These are phyloP conservation scores for Cichorium intybus DNA, from an alignment of 140 eudicot genomes.

Conservation along the genomic window DNA sequence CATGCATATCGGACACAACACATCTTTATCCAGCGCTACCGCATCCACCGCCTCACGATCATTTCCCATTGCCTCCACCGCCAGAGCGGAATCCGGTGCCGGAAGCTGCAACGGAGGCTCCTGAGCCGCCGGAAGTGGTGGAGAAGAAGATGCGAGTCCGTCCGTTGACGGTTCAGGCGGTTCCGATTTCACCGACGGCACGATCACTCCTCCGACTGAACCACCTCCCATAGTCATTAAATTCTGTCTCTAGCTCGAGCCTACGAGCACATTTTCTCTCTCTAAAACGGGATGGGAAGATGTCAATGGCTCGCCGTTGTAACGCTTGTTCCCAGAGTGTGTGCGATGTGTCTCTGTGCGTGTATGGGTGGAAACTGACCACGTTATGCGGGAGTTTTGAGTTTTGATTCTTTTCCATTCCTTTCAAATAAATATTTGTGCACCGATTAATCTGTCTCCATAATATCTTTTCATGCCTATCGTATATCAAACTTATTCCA, in stretches of 20 bases:
- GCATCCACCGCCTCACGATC: conserved; percentile 6
- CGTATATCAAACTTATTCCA: neutral
- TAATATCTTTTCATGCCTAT: neutral
- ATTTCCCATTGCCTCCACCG: conserved; percentile 13
- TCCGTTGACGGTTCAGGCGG: conserved; percentile 15
- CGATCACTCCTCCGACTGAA: conserved; percentile 52
- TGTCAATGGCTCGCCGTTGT: conserved; percentile 29
- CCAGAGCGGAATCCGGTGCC: conserved; percentile 8
- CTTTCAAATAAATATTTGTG: conserved; percentile 3
- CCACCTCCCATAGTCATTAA: conserved; percentile 22
- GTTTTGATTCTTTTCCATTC: conserved; percentile 28
- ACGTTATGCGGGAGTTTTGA: conserved; percentile 55
- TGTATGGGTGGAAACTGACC: conserved; percentile 77
- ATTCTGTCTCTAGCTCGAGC: neutral
- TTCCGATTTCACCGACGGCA: conserved; percentile 61
- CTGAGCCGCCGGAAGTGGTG: conserved; percentile 14
- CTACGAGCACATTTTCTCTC: conserved; percentile 8
- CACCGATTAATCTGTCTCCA: neutral
- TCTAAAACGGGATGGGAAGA: conserved; percentile 3
- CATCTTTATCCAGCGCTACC: conserved; percentile 49
- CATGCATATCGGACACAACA: conserved; percentile 92
- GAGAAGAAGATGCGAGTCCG: conserved; percentile 15
- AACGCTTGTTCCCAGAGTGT: neutral
- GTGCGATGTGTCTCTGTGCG: conserved; percentile 23
- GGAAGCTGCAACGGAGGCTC: conserved; percentile 7